phyloP scores from a whole-genome alignment of 2,329 filamentous ascomycete genomes.

The Colletotrichum sublineola region DNA sequence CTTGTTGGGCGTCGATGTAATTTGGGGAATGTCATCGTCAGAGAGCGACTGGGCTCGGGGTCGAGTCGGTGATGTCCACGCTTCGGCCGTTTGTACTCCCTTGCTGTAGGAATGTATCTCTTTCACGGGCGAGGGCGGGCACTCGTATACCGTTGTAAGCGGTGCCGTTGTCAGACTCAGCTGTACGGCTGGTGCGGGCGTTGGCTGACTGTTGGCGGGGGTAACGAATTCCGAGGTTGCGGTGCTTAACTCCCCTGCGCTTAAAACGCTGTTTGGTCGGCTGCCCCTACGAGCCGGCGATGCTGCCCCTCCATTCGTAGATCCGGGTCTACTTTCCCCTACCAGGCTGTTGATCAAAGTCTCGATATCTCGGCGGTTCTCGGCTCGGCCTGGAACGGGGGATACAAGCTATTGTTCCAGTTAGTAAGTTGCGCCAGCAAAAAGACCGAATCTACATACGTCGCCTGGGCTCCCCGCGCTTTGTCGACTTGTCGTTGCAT shows the following conservation, averaged over 20 bases:
- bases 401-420: conserved; percentile 62
- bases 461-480: conserved; percentile 78
- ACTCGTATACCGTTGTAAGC: conserved; percentile 84
- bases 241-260: conserved; percentile 83
- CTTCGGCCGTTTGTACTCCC: conserved; percentile 89
- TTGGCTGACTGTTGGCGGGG: conserved; percentile 58
- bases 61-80: conserved; percentile 71
- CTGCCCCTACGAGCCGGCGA: conserved; percentile 79
- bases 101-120: conserved; percentile 98
- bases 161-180: conserved; percentile 77
- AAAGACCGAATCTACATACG: conserved; percentile 63
- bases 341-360: conserved; percentile 87
- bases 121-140: conserved; percentile 78
- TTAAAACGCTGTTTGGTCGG: conserved; percentile 88
- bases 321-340: conserved; percentile 80
- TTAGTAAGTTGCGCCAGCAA: conserved; percentile 27
- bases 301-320: conserved; percentile 72
- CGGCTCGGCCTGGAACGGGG: conserved; percentile 77
- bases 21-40: conserved; percentile 71
- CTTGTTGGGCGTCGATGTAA: conserved; percentile 75
- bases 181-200: conserved; percentile 64
- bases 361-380: conserved; percentile 83
- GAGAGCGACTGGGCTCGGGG: conserved; percentile 70
- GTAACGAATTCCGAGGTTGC: conserved; percentile 74
- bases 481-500: conserved; percentile 77